phyloP scores from a whole-genome alignment of 2,329 filamentous ascomycete species.

The Rhinocladiella mackenziei region DNA sequence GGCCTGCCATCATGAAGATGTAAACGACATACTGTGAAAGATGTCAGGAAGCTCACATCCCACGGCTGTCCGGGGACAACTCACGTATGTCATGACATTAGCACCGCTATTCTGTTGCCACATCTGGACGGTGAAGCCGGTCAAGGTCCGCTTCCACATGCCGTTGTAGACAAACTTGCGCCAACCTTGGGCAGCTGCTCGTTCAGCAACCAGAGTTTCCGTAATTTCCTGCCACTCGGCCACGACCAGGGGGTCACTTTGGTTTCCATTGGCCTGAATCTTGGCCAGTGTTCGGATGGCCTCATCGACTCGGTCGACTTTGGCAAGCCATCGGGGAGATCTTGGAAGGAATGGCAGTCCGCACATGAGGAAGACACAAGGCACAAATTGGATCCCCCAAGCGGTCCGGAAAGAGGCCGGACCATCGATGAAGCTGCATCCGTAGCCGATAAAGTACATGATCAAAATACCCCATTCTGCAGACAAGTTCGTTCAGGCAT shows the following conservation, averaged over 20 bases:
- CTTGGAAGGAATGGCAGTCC: constrained; percentile 46
- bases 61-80: too few relatives aligned
- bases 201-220: constrained; percentile 41
- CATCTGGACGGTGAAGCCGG: constrained; percentile 54
- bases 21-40: constrained; percentile 1
- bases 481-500: not conserved
- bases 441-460: constrained; percentile 49
- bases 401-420: constrained; percentile 45
- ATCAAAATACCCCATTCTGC: constrained; percentile 42
- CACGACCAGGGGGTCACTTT: constrained; percentile 46
- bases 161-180: constrained; percentile 48
- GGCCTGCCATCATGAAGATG: constrained; percentile 38
- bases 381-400: constrained; percentile 47
- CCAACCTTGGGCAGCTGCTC: constrained; percentile 39
- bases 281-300: constrained; percentile 43
- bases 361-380: constrained; percentile 43
- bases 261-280: constrained; percentile 45
- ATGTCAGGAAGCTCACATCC: not conserved
- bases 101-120: constrained; percentile 51
- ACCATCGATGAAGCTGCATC: constrained; percentile 42
- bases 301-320: constrained; percentile 45
- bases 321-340: constrained; percentile 49
- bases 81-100: constrained; percentile 36
- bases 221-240: constrained; percentile 50
- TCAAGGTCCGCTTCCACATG: constrained; percentile 57